Percentiles rank a stretch among this genome's conserved stretches.
These are phyloP conservation scores for Tricholoma matsutake DNA, from an alignment of 768 basidiomycete species.

Conservation along the genomic window DNA sequence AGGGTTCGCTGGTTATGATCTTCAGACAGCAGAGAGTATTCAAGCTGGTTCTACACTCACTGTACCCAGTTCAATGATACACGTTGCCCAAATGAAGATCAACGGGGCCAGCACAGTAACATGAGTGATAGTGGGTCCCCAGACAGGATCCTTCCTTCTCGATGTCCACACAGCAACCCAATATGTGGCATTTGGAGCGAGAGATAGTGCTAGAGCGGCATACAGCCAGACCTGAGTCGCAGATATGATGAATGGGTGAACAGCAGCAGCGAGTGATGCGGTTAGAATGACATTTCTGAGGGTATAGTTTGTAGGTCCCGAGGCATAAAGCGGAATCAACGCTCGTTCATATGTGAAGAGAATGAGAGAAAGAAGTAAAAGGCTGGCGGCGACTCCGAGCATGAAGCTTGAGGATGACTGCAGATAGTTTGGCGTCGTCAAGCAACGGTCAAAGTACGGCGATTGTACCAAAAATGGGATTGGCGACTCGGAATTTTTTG, in stretches of 20 bases:
- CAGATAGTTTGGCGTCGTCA: too few relatives aligned
- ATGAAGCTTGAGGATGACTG: too few relatives aligned
- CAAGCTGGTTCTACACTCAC: constrained; percentile 14
- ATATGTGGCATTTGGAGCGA: constrained; percentile 62
- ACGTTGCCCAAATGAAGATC: constrained; percentile 45
- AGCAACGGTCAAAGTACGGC: too few relatives aligned
- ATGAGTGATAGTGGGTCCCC: constrained; percentile 63
- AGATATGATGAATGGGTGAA: constrained; percentile 38
- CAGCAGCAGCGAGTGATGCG: constrained; percentile 35
- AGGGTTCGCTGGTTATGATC: background rate
- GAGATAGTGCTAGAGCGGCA: constrained; percentile 39
- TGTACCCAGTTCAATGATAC: constrained; percentile 33
- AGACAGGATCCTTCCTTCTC: constrained; percentile 46
- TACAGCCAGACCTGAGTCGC: constrained; percentile 28
- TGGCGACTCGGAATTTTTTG: constrained; percentile 53
- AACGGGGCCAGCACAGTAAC: constrained; percentile 53
- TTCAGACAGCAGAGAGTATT: background rate
- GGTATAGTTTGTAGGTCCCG: constrained; percentile 49
- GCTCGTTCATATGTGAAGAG: constrained; percentile 61
- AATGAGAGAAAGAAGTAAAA: constrained; percentile 47
- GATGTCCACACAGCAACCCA: constrained; percentile 62
- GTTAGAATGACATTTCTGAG: constrained; percentile 37
- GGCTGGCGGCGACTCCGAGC: constrained; percentile 13
- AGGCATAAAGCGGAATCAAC: constrained; percentile 68
- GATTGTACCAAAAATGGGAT: too few relatives aligned